A percentile compares a stretch with the other conserved stretches of the same genome.
phyloP scores from a whole-genome alignment of 108 stramenopile species.

The Nitzschia palea region DNA sequence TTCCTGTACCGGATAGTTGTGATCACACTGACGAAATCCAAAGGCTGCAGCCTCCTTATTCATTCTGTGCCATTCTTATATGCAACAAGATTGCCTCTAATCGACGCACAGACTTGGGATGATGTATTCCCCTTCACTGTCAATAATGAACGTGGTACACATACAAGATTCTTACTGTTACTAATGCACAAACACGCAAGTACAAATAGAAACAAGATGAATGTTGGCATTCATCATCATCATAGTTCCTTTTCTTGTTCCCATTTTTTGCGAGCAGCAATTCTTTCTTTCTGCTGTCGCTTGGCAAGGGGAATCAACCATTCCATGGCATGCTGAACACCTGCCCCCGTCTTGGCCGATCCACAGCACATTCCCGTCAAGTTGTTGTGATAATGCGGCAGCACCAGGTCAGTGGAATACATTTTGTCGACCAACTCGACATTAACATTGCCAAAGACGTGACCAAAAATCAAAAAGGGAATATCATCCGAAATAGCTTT shows the following conservation, averaged over 20 bases:
- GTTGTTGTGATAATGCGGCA: slow-evolving; percentile 49
- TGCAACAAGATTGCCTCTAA: no score
- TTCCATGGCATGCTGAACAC: slow-evolving; percentile 74
- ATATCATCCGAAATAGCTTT: slow-evolving; percentile 45
- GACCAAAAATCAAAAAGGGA: slow-evolving; percentile 51
- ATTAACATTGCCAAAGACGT: slow-evolving; percentile 40
- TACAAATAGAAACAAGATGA: no score
- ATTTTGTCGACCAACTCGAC: slow-evolving; percentile 16
- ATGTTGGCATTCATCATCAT: not conserved
- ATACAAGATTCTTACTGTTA: no score
- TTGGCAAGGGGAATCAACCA: slow-evolving; percentile 61
- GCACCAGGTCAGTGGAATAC: slow-evolving; percentile 30
- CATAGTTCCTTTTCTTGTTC: slow-evolving; percentile 18
- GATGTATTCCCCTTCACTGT: no score
- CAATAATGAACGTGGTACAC: no score
- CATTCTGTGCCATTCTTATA: no score
- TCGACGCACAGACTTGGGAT: no score
- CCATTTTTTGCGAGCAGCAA: slow-evolving; percentile 20
- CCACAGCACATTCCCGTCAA: slow-evolving; percentile 58
- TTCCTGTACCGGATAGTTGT: no score
- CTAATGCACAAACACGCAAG: no score
- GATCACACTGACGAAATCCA: no score
- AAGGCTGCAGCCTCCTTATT: no score
- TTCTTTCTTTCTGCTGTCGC: slow-evolving; percentile 41
- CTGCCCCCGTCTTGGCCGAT: slow-evolving; percentile 76